phyloP scores from a whole-genome alignment of 1,284 basidiomycete species.

The Xanthoconium separans region DNA sequence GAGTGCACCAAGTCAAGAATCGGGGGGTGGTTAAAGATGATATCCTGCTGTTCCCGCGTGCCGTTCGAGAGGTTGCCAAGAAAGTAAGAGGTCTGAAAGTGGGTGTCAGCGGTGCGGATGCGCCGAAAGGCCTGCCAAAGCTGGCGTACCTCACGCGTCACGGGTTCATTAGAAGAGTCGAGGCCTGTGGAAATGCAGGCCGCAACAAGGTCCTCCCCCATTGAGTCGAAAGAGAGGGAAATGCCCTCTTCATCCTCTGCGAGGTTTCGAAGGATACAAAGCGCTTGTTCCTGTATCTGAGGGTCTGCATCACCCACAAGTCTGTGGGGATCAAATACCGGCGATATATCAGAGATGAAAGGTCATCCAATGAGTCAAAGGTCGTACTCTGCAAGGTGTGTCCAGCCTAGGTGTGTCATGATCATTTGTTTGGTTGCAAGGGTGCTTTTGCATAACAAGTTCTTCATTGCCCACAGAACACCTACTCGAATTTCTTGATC shows the following conservation, averaged over 20 bases:
- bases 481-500: slow-evolving; percentile 63
- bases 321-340: slow-evolving; percentile 29
- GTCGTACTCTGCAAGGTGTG: slow-evolving; percentile 48
- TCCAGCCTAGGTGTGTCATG: slow-evolving; percentile 67
- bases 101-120: neutral
- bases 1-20: too few species aligned
- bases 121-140: too few species aligned
- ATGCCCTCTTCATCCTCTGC: slow-evolving; percentile 61
- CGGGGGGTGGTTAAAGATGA: slow-evolving; percentile 47
- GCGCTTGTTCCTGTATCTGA: slow-evolving; percentile 64
- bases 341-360: neutral
- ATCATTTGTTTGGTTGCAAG: slow-evolving; percentile 59
- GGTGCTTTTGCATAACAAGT: slow-evolving; percentile 63
- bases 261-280: slow-evolving; percentile 62
- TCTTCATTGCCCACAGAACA: slow-evolving; percentile 82
- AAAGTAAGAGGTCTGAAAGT: slow-evolving; percentile 49
- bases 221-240: slow-evolving; percentile 52
- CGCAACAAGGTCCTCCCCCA: slow-evolving; percentile 48
- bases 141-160: slow-evolving; percentile 48
- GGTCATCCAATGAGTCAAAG: neutral
- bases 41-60: slow-evolving; percentile 42
- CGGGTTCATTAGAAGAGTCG: slow-evolving; percentile 47
- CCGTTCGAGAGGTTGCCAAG: slow-evolving; percentile 69
- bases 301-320: slow-evolving; percentile 49
- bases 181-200: slow-evolving; percentile 45